Conservation (phyloP, 345 rosid species). For the Moricandia arvensis region DNA sequence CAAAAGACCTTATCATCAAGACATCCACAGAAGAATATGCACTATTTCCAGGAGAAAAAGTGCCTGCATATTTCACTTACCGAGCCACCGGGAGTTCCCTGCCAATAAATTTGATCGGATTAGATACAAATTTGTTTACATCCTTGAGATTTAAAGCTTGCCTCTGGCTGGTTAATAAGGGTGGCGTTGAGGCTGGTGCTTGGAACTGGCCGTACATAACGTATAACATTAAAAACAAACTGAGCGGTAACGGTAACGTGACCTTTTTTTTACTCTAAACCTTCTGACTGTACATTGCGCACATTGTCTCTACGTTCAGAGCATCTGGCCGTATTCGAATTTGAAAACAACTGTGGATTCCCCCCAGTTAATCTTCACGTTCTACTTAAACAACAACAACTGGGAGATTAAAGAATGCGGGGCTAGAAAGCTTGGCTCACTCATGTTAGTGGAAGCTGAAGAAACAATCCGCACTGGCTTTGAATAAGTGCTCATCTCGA, state of each 20-base stretch:
- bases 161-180: neutral
- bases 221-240: too few relatives aligned
- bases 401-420: constrained; percentile 3
- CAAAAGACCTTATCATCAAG: neutral
- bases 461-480: neutral
- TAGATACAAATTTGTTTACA: neutral
- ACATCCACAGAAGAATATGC: neutral
- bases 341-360: neutral
- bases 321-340: neutral
- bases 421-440: neutral
- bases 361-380: neutral
- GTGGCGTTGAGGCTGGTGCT: neutral
- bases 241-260: too few relatives aligned
- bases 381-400: fast-evolving
- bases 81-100: too few relatives aligned
- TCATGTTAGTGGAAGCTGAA: neutral
- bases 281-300: too few relatives aligned
- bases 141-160: neutral
- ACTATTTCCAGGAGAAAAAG: too few relatives aligned
- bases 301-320: neutral
- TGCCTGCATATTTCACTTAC: too few relatives aligned
- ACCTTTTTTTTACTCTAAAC: too few relatives aligned
- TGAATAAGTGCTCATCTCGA: neutral
- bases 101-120: too few relatives aligned
- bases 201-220: too few relatives aligned